phyloP scores from a whole-genome alignment of 2,329 filamentous ascomycete species.

The Diaporthe batatas region DNA sequence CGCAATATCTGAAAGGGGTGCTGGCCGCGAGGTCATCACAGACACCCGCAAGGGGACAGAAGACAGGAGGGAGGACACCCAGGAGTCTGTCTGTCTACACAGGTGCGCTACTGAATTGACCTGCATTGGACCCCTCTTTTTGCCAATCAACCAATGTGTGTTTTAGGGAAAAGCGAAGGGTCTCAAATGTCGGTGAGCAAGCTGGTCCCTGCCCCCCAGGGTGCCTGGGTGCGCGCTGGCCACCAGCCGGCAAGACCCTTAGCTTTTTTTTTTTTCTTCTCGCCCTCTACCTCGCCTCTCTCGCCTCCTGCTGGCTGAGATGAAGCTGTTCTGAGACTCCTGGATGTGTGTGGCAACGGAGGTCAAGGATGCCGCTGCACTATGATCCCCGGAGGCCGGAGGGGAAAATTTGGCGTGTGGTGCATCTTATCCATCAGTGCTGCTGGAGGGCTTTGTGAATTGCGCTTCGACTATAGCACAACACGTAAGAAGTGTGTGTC shows the following conservation, averaged over 20 bases:
- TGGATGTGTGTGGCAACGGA: neutral
- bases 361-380: neutral
- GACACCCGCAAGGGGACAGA: neutral
- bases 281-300: no score
- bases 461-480: neutral
- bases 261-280: neutral
- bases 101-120: neutral
- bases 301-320: neutral
- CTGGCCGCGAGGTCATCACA: slow-evolving; percentile 1
- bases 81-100: neutral
- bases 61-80: neutral
- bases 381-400: neutral
- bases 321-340: neutral
- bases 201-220: slow-evolving; percentile 27
- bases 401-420: neutral
- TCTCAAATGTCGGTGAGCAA: slow-evolving; percentile 42
- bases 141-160: slow-evolving; percentile 19
- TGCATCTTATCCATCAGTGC: neutral
- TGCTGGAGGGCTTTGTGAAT: neutral
- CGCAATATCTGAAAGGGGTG: neutral
- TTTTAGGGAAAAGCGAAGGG: slow-evolving; percentile 28
- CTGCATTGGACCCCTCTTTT: slow-evolving; percentile 32
- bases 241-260: slow-evolving; percentile 7
- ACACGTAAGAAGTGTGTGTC: neutral
- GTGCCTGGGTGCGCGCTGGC: slow-evolving; percentile 8